A percentile compares a stretch with the other conserved stretches of the same genome.
Evolutionary conservation across 2,329 filamentous ascomycete species (phyloP).

Genomic region (Hypoxylon sp.): DNA sequence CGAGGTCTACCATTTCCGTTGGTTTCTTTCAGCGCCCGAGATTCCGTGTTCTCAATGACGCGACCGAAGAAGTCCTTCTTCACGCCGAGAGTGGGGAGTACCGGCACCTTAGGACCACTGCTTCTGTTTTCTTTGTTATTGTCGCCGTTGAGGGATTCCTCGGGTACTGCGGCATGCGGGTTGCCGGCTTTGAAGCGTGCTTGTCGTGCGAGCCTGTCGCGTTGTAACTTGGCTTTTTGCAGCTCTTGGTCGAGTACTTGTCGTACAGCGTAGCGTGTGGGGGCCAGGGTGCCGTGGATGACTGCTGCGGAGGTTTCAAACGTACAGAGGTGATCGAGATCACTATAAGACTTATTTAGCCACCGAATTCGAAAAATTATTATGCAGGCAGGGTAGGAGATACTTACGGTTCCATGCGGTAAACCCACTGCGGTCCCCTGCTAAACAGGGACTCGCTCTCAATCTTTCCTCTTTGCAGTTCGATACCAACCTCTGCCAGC

Average conservation of each 20-base stretch:
- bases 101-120: slow-evolving; percentile 37
- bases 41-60: slow-evolving; percentile 45
- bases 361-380: too few relatives aligned
- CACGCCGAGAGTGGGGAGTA: slow-evolving; percentile 46
- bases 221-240: slow-evolving; percentile 72
- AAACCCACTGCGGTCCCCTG: slow-evolving; percentile 78
- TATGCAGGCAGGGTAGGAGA: too few relatives aligned
- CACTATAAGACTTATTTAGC: slow-evolving; percentile 50
- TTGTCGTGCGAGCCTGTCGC: slow-evolving; percentile 72
- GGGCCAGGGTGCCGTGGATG: slow-evolving; percentile 66
- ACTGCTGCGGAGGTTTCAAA: slow-evolving; percentile 74
- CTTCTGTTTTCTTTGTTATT: slow-evolving; percentile 52
- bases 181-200: slow-evolving; percentile 68
- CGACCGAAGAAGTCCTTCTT: slow-evolving; percentile 54
- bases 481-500: slow-evolving; percentile 83
- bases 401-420: slow-evolving; percentile 92
- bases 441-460: slow-evolving; percentile 70
- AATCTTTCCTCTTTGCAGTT: slow-evolving; percentile 81
- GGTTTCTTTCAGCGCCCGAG: slow-evolving; percentile 48
- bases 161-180: slow-evolving; percentile 34
- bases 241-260: slow-evolving; percentile 95
- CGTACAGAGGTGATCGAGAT: slow-evolving; percentile 78
- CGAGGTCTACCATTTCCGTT: slow-evolving; percentile 47
- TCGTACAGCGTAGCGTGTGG: slow-evolving; percentile 89
- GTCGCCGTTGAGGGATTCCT: slow-evolving; percentile 45